Percentiles rank a stretch among this genome's conserved stretches.
Conservation (phyloP, 164 flowering plant genomes). For the Stephania cephalantha region DNA sequence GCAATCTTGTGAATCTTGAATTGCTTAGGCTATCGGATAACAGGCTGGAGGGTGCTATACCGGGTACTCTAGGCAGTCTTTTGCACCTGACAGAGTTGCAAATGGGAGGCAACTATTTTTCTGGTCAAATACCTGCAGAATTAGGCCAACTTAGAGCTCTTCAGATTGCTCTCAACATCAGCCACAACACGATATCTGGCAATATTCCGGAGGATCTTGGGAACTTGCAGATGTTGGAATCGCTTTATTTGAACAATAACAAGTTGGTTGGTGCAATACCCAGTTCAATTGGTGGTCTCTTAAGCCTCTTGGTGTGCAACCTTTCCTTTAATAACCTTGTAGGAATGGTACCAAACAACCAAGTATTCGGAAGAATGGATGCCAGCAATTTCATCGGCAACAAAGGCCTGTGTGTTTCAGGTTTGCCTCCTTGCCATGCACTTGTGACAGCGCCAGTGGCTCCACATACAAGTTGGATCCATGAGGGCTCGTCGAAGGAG, state of each 20-base stretch:
- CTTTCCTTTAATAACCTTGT: conserved; percentile 44
- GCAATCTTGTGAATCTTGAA: conserved; percentile 39
- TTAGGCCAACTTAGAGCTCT: conserved; percentile 37
- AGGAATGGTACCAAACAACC: conserved; percentile 41
- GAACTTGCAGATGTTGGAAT: conserved; percentile 42
- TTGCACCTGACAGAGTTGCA: conserved; percentile 43
- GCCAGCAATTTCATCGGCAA: conserved; percentile 49
- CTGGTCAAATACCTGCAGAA: conserved; percentile 38
- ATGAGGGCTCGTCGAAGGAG: conserved; percentile 30
- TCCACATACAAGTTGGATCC: conserved; percentile 24
- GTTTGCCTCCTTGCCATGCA: conserved; percentile 25
- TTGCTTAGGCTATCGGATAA: conserved; percentile 47
- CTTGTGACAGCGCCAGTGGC: conserved; percentile 13
- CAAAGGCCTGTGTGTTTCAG: conserved; percentile 29
- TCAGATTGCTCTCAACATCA: conserved; percentile 43
- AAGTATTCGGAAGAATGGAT: conserved; percentile 42
- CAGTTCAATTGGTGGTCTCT: conserved; percentile 33
- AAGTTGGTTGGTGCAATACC: conserved; percentile 39
- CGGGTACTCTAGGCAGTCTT: conserved; percentile 35
- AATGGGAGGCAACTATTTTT: conserved; percentile 49
- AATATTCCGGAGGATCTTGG: conserved; percentile 37
- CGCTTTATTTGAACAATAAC: conserved; percentile 45
- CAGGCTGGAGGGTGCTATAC: conserved; percentile 34
- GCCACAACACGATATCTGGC: conserved; percentile 42
- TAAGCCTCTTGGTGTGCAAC: conserved; percentile 47